These are phyloP conservation scores for Stagonosporopsis rhizophila DNA, from an alignment of 2,329 filamentous ascomycete species.

Conservation along the genomic window DNA sequence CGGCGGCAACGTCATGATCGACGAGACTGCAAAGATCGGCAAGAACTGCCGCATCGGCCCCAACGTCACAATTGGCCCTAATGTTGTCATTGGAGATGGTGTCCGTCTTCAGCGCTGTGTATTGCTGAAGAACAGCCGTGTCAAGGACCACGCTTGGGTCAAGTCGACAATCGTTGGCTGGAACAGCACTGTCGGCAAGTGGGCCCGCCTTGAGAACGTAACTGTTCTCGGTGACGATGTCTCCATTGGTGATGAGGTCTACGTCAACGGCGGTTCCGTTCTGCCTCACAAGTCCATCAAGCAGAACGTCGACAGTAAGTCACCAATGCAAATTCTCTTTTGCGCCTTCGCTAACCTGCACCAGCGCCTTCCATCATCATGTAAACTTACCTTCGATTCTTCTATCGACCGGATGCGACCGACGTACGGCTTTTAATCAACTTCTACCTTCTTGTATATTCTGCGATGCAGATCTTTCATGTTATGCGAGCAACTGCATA, in stretches of 20 bases:
- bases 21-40: conserved; percentile 93
- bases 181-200: conserved; percentile 95
- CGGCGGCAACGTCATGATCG: conserved; percentile 94
- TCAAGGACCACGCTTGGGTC: conserved; percentile 99
- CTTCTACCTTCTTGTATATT: conserved; percentile 46
- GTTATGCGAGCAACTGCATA: conserved; percentile 23
- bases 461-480: conserved; percentile 32
- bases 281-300: conserved; percentile 99
- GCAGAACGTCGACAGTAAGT: conserved; percentile 79
- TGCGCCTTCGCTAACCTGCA: conserved; percentile 21
- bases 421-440: conserved; percentile 41
- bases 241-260: conserved; percentile 96
- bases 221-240: conserved; percentile 98
- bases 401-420: conserved; percentile 17
- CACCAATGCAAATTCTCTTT: neutral
- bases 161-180: conserved; percentile 98
- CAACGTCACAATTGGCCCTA: conserved; percentile 94
- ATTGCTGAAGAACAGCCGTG: conserved; percentile 84
- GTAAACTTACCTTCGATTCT: conserved; percentile 41
- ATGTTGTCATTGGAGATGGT: conserved; percentile 91
- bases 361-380: conserved; percentile 56
- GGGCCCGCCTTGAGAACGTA: conserved; percentile 96
- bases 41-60: conserved; percentile 98
- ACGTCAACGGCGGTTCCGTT: conserved; percentile 95
- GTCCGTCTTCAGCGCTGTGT: conserved; percentile 94